phyloP scores from a whole-genome alignment of 2,329 filamentous ascomycete genomes.

The Stagonosporopsis chrysanthemi region DNA sequence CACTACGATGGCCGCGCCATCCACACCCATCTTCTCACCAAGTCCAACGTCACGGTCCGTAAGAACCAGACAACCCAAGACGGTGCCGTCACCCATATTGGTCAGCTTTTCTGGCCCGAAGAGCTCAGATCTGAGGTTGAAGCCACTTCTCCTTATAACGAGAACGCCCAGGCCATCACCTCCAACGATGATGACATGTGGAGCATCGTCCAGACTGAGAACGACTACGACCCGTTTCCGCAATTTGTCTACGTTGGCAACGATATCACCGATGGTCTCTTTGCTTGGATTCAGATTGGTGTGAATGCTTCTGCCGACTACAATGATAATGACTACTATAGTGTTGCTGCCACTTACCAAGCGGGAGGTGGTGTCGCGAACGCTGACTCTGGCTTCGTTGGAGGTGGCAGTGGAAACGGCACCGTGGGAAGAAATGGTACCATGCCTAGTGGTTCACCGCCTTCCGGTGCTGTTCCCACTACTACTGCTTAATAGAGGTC shows the following conservation, averaged over 20 bases:
- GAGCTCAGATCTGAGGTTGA: slow-evolving; percentile 50
- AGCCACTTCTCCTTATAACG: slow-evolving; percentile 48
- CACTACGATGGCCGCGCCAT: slow-evolving; percentile 44
- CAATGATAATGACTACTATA: slow-evolving; percentile 28
- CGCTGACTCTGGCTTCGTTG: slow-evolving; percentile 12
- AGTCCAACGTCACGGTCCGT: slow-evolving; percentile 46
- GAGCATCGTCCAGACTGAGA: slow-evolving; percentile 37
- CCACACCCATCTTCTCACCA: slow-evolving; percentile 48
- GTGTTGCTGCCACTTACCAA: slow-evolving; percentile 30
- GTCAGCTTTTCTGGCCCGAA: slow-evolving; percentile 56
- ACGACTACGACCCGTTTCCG: slow-evolving; percentile 34
- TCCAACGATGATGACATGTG: slow-evolving; percentile 36
- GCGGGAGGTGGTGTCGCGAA: slow-evolving; percentile 32
- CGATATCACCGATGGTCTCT: slow-evolving; percentile 31
- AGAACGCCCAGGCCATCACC: slow-evolving; percentile 38
- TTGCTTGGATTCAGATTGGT: slow-evolving; percentile 38
- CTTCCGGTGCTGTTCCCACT: slow-evolving; percentile 21
- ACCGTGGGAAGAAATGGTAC: slow-evolving; percentile 22
- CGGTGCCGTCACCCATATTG: slow-evolving; percentile 52
- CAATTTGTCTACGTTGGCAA: slow-evolving; percentile 36
- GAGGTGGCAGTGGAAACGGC: slow-evolving; percentile 8
- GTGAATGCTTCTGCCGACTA: slow-evolving; percentile 33
- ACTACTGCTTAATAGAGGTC: background rate
- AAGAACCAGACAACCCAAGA: slow-evolving; percentile 51
- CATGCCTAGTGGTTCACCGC: slow-evolving; percentile 23